Base-by-base conservation (phyloP, 768 basidiomycete genomes). In the Auriscalpium orientale region DNA sequence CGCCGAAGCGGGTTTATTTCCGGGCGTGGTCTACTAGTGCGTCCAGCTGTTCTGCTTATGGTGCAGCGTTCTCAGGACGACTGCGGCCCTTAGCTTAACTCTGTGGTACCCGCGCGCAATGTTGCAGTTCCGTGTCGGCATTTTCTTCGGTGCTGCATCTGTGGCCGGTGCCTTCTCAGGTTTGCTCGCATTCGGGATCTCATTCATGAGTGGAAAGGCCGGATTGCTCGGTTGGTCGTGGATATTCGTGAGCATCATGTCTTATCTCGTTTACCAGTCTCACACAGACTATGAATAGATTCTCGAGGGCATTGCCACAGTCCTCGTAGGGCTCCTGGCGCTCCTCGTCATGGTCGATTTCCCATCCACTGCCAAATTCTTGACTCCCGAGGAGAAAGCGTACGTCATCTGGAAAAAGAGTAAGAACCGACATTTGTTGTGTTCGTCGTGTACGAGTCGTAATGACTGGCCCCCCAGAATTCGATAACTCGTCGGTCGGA, bases 11-110 rank as follows among this genome's bases (percentile, higher is more conserved):
- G 85, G 87, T 3, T 65, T 87, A 10, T 89, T 85, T 67, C 86
- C 87, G 11, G 86, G 86, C 22, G 83, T 88, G 10, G 78, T 80
- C 0, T 90, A 86, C 71, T 89, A 85, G 86, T 86, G 54, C 46
- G 77, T 66, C 4, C 7, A 38, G 34, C 6, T 46, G 8, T 9
- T n/a, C 20, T 37, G 15, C 22, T 35, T 33, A 15, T 13, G 10
- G 37, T 22, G 45, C 8, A 43, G 38, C 8, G 12, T 16, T 16
- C 8, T 48, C 44, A 46, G 8, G 36, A 6, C 18, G 22, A 13
- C 4, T 44, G 21, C 46, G n/a, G 12, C 5, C 21, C 0, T 1
- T 49, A 65, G 63, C 57, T 54, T 72, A 8, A 68, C 71, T 4
- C 61, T 70, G 21, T 72, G 70, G 69, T 73, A 73, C 58, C 65